Conservation (phyloP, 2,329 filamentous ascomycete genomes). For the Neoascochyta sp. region DNA sequence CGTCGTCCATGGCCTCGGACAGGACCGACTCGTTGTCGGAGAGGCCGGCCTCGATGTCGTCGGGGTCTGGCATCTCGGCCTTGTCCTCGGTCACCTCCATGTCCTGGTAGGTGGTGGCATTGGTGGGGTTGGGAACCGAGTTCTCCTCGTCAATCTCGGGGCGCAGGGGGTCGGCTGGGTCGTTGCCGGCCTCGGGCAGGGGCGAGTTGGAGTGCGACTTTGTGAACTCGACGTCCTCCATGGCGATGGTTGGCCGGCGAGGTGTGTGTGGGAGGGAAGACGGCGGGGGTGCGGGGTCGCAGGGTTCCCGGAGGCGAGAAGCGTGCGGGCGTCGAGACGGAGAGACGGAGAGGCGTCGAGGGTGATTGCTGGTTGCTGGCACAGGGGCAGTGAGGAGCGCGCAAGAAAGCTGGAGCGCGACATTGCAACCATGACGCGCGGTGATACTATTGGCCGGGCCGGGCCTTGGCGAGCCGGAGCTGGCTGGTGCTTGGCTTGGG, state of each 20-base stretch:
- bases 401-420: too few species aligned
- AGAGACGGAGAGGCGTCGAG: background rate
- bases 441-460: too few species aligned
- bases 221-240: constrained; percentile 45
- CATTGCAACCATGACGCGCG: too few species aligned
- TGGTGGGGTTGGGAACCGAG: constrained; percentile 42
- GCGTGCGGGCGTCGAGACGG: background rate
- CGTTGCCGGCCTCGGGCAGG: constrained; percentile 47
- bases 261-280: constrained; percentile 1
- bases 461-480: too few species aligned
- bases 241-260: constrained; percentile 11
- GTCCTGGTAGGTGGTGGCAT: constrained; percentile 43
- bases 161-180: constrained; percentile 44
- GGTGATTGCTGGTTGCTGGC: too few species aligned
- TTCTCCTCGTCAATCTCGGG: constrained; percentile 51
- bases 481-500: too few species aligned
- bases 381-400: too few species aligned
- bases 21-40: constrained; percentile 61
- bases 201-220: constrained; percentile 39
- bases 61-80: constrained; percentile 35
- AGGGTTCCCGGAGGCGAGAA: too few species aligned
- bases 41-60: constrained; percentile 41
- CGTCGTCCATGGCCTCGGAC: constrained; percentile 60
- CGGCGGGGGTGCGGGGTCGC: too few species aligned
- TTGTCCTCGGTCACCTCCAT: constrained; percentile 44